These are phyloP conservation scores for Pilatotrama ljubarskyi DNA, from an alignment of 768 basidiomycete genomes.

Conservation along the genomic window DNA sequence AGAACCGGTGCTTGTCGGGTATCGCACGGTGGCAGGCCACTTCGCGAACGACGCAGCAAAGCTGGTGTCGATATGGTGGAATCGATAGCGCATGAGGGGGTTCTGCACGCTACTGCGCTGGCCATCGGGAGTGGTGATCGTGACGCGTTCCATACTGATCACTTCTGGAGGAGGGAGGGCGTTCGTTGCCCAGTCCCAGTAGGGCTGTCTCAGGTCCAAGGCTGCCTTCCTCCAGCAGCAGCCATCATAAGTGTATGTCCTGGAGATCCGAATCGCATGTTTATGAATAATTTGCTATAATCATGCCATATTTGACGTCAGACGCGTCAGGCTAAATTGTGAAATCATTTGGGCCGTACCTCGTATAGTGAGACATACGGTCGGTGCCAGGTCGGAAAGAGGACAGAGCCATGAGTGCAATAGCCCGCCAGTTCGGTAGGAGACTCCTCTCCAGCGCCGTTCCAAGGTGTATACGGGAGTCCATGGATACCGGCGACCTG, in stretches of 20 bases:
- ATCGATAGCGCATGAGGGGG: conserved; percentile 17
- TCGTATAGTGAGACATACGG: conserved; percentile 53
- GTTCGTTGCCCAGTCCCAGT: conserved; percentile 52
- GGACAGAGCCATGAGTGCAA: conserved; percentile 52
- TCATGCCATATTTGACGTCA: not conserved
- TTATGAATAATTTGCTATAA: conserved; percentile 50
- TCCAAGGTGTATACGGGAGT: conserved; percentile 46
- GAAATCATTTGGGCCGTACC: conserved; percentile 50
- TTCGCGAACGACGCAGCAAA: conserved; percentile 16
- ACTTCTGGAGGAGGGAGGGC: conserved; percentile 15
- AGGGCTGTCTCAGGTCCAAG: conserved; percentile 40
- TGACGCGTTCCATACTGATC: conserved; percentile 7
- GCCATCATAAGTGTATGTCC: conserved; percentile 34
- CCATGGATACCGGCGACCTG: conserved; percentile 55
- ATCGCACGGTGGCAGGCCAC: conserved; percentile 19
- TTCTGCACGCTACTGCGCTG: conserved; percentile 9
- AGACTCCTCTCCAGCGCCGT: conserved; percentile 39
- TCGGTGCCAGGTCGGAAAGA: conserved; percentile 60
- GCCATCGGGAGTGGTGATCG: conserved; percentile 11
- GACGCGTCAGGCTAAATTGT: not conserved
- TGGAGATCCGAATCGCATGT: conserved; percentile 43
- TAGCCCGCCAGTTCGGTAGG: conserved; percentile 46
- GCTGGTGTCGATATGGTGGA: conserved; percentile 14
- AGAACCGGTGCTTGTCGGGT: conserved; percentile 9
- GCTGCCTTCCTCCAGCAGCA: conserved; percentile 38